Evolutionary conservation across 2,329 filamentous ascomycete genomes (phyloP), one percentile per base, ranked within the genome.

Genomic region (Tolypocladium paradoxum): DNA sequence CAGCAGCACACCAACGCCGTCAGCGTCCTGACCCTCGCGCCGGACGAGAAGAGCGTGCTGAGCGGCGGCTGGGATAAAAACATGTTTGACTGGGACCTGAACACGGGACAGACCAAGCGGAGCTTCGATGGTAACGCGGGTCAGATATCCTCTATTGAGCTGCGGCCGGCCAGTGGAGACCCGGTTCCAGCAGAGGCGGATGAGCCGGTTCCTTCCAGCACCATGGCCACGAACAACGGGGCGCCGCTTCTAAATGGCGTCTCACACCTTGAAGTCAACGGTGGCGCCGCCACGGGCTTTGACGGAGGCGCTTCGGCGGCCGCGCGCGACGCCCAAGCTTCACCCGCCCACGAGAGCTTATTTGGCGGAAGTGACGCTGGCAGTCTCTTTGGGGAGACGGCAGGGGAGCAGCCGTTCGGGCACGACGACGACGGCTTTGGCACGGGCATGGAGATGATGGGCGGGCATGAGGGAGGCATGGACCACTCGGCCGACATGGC

Each of bases 1-100:
- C 84, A 86, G 56, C 83, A 87, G 59, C 93, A 99, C 66, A 90
- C 84, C 2, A 96, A 91, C 48, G 92, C 93, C 0, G 93, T 99
- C 20, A 96, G 90, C 22, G 89, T 95, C 6, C 71, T 99, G 54
- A 85, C 82, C 11, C 73, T 99, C 14, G 83, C 88, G 0, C 82
- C 87, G 6, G 91, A 97, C 60, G 93, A 99, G 72, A 85, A 79
- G 62, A 91, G 86, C 38, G 81, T 97, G 4, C 70, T 99, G 9
- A 96, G 90, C 35, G 93, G 93, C 4, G 92, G 90, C 66, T 99
- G 93, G 93, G 93, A 99, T 69, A 97, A 96, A 71, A 87, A 82
- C 20, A 85, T 97, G 1, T 81, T 90, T 51, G 91, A 97, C 65
- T 99, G 93, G 93, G 93, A 97, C 67, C 70, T 99, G 29, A 90